phyloP scores from a whole-genome alignment of 1,139 yeast species.

The Wickerhamomyces sp. region DNA sequence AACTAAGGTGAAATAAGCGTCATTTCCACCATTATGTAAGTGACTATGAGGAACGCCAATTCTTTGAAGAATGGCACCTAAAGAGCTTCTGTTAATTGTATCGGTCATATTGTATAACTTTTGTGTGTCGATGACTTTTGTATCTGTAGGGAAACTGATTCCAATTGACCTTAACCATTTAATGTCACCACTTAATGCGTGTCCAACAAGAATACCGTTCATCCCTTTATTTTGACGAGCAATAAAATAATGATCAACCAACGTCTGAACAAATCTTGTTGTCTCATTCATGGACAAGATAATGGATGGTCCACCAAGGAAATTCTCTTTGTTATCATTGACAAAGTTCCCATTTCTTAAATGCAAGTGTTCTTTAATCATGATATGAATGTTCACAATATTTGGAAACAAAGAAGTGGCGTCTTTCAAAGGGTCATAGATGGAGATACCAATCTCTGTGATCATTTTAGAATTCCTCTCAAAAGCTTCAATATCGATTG shows the following conservation, averaged over 20 bases:
- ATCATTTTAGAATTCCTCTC: constrained; percentile 42
- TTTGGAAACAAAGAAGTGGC: constrained; percentile 38
- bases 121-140: constrained; percentile 46
- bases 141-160: constrained; percentile 37
- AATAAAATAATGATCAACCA: constrained; percentile 39
- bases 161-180: constrained; percentile 46
- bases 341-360: constrained; percentile 54
- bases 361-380: constrained; percentile 45
- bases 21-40: constrained; percentile 82
- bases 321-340: constrained; percentile 54
- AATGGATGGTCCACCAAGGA: constrained; percentile 50
- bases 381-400: constrained; percentile 48
- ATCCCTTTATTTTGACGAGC: constrained; percentile 14
- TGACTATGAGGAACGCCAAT: constrained; percentile 56
- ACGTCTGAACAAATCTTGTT: constrained; percentile 33
- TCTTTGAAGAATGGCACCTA: constrained; percentile 46
- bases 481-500: constrained; percentile 65
- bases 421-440: constrained; percentile 49
- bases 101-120: constrained; percentile 40
- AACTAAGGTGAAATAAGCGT: constrained; percentile 63
- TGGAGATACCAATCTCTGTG: constrained; percentile 66
- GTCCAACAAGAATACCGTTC: constrained; percentile 55
- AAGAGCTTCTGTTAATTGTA: constrained; percentile 35
- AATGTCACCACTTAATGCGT: constrained; percentile 59
- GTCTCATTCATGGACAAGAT: constrained; percentile 36